phyloP scores from a whole-genome alignment of 768 basidiomycete genomes.

The Leccinum boreale region DNA sequence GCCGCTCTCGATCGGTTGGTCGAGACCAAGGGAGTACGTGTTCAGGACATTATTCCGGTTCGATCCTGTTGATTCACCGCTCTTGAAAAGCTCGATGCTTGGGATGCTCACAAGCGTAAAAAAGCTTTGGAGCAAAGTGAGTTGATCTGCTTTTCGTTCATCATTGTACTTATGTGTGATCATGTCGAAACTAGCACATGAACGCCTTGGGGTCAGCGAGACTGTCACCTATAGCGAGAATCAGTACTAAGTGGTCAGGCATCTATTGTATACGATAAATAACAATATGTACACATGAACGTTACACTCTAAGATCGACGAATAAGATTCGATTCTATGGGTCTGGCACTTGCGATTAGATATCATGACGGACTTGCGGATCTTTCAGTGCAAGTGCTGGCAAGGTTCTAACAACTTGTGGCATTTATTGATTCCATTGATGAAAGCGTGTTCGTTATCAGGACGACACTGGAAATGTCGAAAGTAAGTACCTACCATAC shows the following conservation, averaged over 20 bases:
- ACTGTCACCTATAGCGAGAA: background rate
- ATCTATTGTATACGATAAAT: background rate
- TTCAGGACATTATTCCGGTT: background rate
- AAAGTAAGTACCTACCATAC: no score
- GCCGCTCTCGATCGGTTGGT: constrained; percentile 1
- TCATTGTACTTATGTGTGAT: background rate
- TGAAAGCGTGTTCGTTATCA: no score
- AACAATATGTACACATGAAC: background rate
- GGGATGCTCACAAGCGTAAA: background rate
- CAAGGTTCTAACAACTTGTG: no score
- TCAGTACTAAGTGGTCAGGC: background rate
- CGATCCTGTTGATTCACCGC: background rate
- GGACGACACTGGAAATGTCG: no score
- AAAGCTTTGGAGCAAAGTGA: background rate
- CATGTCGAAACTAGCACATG: background rate
- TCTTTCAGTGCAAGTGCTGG: no score
- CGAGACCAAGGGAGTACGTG: constrained; percentile 23
- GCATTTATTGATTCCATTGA: no score
- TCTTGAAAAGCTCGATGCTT: constrained; percentile 3
- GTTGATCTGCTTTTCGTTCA: background rate
- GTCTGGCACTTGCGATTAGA: no score
- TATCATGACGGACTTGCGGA: no score
- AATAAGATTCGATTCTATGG: no score
- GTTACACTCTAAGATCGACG: background rate
- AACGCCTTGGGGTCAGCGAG: background rate